Evolutionary conservation across 139 green algal species (phyloP).

Genomic region (Choricystis sp.): DNA sequence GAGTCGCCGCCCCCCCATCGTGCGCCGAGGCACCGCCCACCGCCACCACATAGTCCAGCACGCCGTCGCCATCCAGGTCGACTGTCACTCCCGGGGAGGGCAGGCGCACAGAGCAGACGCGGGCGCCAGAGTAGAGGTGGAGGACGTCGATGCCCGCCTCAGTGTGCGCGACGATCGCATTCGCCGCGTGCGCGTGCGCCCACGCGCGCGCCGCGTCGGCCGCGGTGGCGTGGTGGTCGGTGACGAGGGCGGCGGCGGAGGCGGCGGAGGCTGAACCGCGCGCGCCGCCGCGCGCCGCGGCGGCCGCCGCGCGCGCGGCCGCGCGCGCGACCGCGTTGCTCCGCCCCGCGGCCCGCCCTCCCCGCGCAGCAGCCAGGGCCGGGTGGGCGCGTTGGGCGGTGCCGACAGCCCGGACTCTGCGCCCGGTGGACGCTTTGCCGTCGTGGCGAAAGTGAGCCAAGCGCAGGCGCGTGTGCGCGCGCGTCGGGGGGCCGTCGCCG

Average conservation of each 20-base stretch:
- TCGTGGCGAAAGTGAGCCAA: background rate
- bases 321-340: background rate
- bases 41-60: background rate
- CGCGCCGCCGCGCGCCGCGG: too few relatives aligned
- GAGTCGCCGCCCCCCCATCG: background rate
- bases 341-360: too few relatives aligned
- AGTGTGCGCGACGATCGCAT: background rate
- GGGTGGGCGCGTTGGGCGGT: too few relatives aligned
- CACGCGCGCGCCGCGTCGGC: background rate
- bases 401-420: too few relatives aligned
- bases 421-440: too few relatives aligned
- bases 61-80: background rate
- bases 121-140: background rate
- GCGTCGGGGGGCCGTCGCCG: too few relatives aligned
- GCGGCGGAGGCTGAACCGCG: background rate
- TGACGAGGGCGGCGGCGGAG: background rate
- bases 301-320: too few relatives aligned
- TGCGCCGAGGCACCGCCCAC: background rate
- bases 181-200: background rate
- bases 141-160: background rate
- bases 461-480: background rate
- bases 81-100: background rate
- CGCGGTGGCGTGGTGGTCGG: background rate
- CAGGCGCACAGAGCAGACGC: background rate
- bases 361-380: too few relatives aligned